Base-by-base conservation (phyloP, 2,329 filamentous ascomycete genomes). In the Aspergillus candidus region DNA sequence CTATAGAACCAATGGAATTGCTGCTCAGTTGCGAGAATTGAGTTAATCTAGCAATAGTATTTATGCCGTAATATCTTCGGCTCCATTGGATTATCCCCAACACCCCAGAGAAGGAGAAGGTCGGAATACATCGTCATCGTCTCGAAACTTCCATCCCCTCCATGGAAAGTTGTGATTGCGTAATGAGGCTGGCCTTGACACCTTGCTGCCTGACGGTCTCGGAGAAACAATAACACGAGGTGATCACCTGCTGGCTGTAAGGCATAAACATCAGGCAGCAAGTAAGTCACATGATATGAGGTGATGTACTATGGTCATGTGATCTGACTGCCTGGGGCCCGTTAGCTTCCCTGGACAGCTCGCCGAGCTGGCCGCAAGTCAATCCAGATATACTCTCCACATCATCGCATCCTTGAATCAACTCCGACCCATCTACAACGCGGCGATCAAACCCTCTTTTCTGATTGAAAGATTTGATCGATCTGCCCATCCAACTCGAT, bases 321-420 rank as follows among this genome's bases (percentile, higher is more conserved):
- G 50, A 51, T 34, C 36, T 17, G n/a, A 11, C 41, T 22, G 38
- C 40, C 34, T 40, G 43, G 36, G 41, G 43, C 40, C 35, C 40
- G 47, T 51, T 42, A 53, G 53, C 53, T 56, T 27, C 22, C 51
- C 54, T 53, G 49, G 48, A 52, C 56, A 61, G 60, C 61, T 63
- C 55, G 48, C 54, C 52, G 54, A 58, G 56, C 51, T 47, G 47
- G 43, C 33, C 38, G 44, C 41, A 50, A 27, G 44, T 48, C 38
- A 51, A 43, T 41, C 37, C 42, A 42, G 38, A 53, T 48, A 54
- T 48, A 40, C 44, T 49, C 43, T 39, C 50, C 50, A 45, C 43
- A 47, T 51, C 39, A 46, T 48, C 33, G 37, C n/a, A 40, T 14
- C 15, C 14, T 17, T 38, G n/a, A 22, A 37, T 37, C 12, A 8